Percentiles rank a stretch among this genome's conserved stretches.
phyloP scores from a whole-genome alignment of 345 rosid species.

The Abelmoschus esculentus region DNA sequence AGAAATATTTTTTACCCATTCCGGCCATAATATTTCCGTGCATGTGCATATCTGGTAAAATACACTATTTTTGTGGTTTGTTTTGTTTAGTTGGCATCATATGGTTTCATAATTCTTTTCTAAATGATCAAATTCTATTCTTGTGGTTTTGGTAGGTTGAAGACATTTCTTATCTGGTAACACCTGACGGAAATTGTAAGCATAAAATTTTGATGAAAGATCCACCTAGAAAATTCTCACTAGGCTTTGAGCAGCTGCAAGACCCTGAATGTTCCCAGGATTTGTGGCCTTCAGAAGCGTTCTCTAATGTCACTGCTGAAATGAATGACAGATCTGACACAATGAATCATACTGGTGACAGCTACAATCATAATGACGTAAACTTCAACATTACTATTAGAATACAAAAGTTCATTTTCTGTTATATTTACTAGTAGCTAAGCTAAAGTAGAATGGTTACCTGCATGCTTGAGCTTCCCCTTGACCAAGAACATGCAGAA shows the following conservation, averaged over 20 bases:
- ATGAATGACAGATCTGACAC: conserved; percentile 25
- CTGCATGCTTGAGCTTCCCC: not conserved
- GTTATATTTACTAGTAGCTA: not conserved
- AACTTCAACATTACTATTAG: conserved; percentile 1
- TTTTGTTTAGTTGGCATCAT: not conserved
- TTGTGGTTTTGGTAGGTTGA: conserved; percentile 54
- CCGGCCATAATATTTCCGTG: not conserved
- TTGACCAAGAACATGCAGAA: not conserved
- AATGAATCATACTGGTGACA: conserved; percentile 13
- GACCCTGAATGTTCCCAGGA: conserved; percentile 12
- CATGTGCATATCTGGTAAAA: not conserved
- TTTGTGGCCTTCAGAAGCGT: conserved; percentile 18
- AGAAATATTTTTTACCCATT: not conserved
- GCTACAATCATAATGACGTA: conserved; percentile 27
- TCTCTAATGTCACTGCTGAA: conserved; percentile 22
- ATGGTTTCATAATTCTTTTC: conserved; percentile 8
- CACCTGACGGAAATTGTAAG: conserved; percentile 30
- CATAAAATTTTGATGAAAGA: conserved; percentile 25
- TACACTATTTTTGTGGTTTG: conserved; percentile 5
- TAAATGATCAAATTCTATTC: conserved; percentile 15
- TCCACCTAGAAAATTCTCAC: conserved; percentile 14
- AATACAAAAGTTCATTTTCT: not conserved
- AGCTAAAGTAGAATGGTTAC: not conserved
- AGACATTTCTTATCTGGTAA: conserved; percentile 44
- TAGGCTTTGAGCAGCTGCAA: conserved; percentile 9